Percentiles rank a stretch among this genome's conserved stretches.
Conservation (phyloP, 2,329 filamentous ascomycete genomes). For the Fusarium sublunatum region DNA sequence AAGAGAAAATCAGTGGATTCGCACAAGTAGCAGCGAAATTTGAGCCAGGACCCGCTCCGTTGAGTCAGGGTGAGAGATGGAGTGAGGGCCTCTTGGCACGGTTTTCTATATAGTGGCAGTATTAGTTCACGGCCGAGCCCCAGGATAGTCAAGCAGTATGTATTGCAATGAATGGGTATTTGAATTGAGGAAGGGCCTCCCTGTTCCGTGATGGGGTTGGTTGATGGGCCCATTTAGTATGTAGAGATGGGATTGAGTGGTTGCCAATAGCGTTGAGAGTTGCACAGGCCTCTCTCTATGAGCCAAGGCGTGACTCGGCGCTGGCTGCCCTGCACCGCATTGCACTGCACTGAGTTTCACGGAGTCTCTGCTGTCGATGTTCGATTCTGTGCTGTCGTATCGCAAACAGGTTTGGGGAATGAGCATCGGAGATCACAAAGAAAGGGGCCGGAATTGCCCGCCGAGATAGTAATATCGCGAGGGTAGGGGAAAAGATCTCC, state of each 20-base stretch:
- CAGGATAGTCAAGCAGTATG: constrained; percentile 7
- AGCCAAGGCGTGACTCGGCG: constrained; percentile 32
- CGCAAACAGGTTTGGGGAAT: constrained; percentile 8
- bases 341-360: too few relatives aligned
- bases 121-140: constrained; percentile 13
- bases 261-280: constrained; percentile 21
- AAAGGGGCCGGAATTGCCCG: constrained; percentile 14
- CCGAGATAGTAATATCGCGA: neutral
- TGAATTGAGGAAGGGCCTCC: constrained; percentile 17
- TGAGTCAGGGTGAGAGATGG: constrained; percentile 38
- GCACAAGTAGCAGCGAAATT: constrained; percentile 34
- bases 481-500: neutral
- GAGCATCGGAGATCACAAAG: constrained; percentile 7
- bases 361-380: neutral
- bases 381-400: neutral
- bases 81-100: constrained; percentile 23
- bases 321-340: neutral
- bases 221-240: constrained; percentile 29
- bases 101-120: constrained; percentile 20
- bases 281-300: constrained; percentile 25
- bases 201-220: constrained; percentile 13
- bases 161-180: constrained; percentile 22
- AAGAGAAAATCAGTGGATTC: constrained; percentile 27
- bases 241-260: neutral
- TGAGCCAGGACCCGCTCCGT: constrained; percentile 31